Evolutionary conservation across 768 basidiomycete species (phyloP), one percentile per base, ranked within the genome.

Genomic region (Polyporus arcularius): DNA sequence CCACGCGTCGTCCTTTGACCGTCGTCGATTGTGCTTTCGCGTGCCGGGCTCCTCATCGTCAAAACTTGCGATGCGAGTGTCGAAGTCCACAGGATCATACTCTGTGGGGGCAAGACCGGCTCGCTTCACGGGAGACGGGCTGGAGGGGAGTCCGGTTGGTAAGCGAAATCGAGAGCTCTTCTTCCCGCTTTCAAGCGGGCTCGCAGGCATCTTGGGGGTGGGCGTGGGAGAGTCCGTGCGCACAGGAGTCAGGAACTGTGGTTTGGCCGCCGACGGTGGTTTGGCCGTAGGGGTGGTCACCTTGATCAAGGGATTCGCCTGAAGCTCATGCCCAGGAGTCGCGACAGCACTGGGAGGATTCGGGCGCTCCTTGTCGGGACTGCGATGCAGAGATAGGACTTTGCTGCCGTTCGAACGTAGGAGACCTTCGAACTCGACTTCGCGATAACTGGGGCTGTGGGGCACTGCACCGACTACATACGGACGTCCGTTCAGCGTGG

Each of bases 1-100:
- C 91, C 92, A 93, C 4, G 90, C 90, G 68, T 94, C 92, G 53
- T 90, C 87, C 65, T 73, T 77, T 18, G 80, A 78, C 40, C 80
- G 73, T 51, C 80, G 58, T 21, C 72, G 73, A 41, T 75, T 69
- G 18, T 79, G 72, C 68, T 78, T 77, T 73, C 82, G 76, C 43
- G 67, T 61, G 12, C 42, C 7, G 45, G 64, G 41, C 51, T 74
- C 80, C 64, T 81, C 79, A 21, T 81, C 80, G 57, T 78, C 80
- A 31, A 79, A 86, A 67, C 85, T 87, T 43, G 89, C 85, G 68
- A 92, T 76, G 60, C 91, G 80, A 35, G 90, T 92, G 76, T 91
- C 87, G 75, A 94, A 94, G 55, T 94, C 91, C 51, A 94, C 84
- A 39, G 82, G 84, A 55, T 90, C 87, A 71, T 90, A 90, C 73